Evolutionary conservation across 1,139 yeast genomes (phyloP), one percentile per base, ranked within the genome.

Genomic region (Hanseniaspora sp.): DNA sequence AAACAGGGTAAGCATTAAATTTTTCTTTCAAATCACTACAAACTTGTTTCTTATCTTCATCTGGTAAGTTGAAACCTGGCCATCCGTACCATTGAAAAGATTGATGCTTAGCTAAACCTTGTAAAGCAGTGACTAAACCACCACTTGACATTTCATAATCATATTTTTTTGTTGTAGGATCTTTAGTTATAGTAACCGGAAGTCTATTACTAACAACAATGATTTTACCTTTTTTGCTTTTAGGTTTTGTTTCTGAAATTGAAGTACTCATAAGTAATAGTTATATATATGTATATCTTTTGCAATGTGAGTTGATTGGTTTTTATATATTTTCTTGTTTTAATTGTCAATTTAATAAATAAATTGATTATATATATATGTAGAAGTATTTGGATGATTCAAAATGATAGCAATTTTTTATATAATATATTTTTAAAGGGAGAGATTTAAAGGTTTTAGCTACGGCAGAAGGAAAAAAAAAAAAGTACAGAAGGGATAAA

Each of bases 1-100:
- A 94, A 53, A 94, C 83, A 1, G 99, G 98, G 31, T 87, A 81
- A 61, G 97, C 92, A 58, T 83, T 84, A 73, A 88, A 92, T 65
- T 86, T 80, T 44, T 78, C 79, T 68, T 75, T 74, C 59, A 94
- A 72, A 60, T 90, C 96, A 29, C 71, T 66, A 57, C 80, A 80
- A 55, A 94, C 95, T 56, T 73, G 71, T 0, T 69, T 77, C 65
- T 83, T 83, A 61, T 88, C 96, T 43, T 75, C 76, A 33, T 74
- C 85, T 1, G 95, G 95, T 8, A 94, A 75, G 63, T 88, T 96
- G 63, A 88, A 71, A 0, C 96, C 84, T 1, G 97, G 96, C 99
- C 99, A 94, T 18, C 99, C 99, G 62, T 86, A 81, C 99, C 99
- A 94, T 66, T 86, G 94, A 70, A 92, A 92, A 58, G 85, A 83